These are phyloP conservation scores for Blastobotrys aristatus DNA, from an alignment of 1,139 yeast species.

Conservation along the genomic window DNA sequence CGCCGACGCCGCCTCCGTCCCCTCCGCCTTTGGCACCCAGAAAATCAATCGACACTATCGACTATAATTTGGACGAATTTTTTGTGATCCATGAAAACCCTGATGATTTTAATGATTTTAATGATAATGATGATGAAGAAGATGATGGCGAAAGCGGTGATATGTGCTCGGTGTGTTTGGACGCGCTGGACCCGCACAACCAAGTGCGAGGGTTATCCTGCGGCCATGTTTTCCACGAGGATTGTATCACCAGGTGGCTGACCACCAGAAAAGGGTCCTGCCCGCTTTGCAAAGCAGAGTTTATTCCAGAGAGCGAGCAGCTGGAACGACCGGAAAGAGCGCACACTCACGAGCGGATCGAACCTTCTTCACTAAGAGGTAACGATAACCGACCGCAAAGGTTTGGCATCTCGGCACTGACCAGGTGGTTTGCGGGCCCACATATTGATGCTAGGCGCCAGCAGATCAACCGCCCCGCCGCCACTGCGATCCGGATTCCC, in stretches of 20 bases:
- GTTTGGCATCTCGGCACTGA: background rate
- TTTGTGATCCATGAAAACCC: background rate
- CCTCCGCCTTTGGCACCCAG: background rate
- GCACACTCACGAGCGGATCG: background rate
- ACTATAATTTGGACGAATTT: background rate
- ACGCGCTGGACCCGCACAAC: slow-evolving; percentile 57
- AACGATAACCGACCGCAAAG: no score
- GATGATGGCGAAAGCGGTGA: slow-evolving; percentile 5
- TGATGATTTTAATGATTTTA: background rate
- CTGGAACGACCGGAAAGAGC: background rate
- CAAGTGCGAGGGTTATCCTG: slow-evolving; percentile 68
- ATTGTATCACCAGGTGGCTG: slow-evolving; percentile 79
- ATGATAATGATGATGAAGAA: background rate
- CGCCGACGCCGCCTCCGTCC: background rate
- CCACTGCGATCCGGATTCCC: no score
- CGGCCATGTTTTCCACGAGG: slow-evolving; percentile 78
- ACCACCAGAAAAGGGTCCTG: slow-evolving; percentile 72
- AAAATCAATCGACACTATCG: background rate
- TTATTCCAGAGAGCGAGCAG: background rate
- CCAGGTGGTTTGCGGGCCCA: background rate
- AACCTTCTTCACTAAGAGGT: no score
- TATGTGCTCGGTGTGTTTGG: slow-evolving; percentile 74
- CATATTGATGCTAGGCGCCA: background rate
- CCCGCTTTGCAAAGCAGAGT: slow-evolving; percentile 64
- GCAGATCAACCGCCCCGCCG: background rate